Percentiles rank a stretch among this genome's conserved stretches.
Conservation (phyloP, 257 asterid genomes). For the Catharanthus roseus region DNA sequence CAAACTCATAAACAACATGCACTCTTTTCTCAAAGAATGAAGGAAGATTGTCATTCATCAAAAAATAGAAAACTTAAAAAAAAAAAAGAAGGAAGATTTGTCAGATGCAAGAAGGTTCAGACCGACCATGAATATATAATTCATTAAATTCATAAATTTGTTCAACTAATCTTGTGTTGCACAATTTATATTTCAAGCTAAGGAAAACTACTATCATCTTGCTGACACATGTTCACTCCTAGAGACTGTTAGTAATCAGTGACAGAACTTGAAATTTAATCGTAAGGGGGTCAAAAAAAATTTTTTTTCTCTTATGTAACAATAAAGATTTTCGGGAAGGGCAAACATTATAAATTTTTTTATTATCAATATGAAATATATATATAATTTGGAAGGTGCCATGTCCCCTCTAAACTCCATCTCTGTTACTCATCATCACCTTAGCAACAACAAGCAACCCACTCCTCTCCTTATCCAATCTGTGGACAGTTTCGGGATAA, state of each 20-base stretch:
- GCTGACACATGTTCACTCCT: neutral
- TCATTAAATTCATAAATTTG: neutral
- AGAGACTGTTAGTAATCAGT: constrained; percentile 9
- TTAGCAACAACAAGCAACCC: constrained; percentile 95
- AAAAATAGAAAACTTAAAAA: no score
- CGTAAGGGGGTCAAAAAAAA: no score
- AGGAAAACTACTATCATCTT: neutral
- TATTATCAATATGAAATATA: no score
- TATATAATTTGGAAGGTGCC: no score
- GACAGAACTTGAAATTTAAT: no score
- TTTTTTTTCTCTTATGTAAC: no score
- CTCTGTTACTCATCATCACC: no score
- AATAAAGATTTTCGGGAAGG: no score
- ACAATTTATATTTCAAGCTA: neutral
- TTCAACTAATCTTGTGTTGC: neutral
- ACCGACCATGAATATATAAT: neutral
- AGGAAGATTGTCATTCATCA: no score
- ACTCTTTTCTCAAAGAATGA: neutral
- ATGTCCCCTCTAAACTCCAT: no score
- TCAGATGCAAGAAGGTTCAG: neutral
- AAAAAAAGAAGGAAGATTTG: neutral
- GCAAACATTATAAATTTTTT: no score
- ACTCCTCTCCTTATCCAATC: constrained; percentile 95
- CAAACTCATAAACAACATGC: neutral
- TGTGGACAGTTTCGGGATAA: constrained; percentile 95